Conservation (phyloP, 257 asterid genomes). For the Solanum appendiculatum region DNA sequence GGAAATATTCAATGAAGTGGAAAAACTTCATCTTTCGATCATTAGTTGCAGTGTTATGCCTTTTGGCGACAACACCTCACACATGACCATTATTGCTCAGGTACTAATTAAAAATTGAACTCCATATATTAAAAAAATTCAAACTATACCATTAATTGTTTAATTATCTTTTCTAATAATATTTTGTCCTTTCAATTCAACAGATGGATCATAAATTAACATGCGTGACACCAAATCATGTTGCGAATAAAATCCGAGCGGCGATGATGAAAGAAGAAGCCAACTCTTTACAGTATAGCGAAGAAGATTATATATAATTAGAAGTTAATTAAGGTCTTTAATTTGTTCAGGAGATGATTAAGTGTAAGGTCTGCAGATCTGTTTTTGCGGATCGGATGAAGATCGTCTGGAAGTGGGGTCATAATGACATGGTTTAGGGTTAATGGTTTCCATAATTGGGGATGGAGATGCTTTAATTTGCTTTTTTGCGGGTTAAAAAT, state of each 20-base stretch:
- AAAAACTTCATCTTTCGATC: constrained; percentile 4
- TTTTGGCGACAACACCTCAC: not conserved
- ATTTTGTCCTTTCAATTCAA: not conserved
- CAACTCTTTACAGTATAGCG: not conserved
- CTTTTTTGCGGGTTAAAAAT: not conserved
- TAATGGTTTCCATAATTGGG: not conserved
- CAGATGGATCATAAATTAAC: constrained; percentile 4
- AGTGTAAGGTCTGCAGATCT: not conserved
- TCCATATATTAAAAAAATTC: not conserved
- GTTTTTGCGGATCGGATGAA: not conserved
- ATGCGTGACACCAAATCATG: not conserved
- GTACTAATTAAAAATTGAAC: not conserved
- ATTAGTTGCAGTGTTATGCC: constrained; percentile 7
- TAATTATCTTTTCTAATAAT: not conserved
- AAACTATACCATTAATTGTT: not conserved
- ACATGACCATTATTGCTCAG: constrained; percentile 15
- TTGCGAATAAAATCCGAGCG: not conserved
- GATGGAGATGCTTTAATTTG: not conserved
- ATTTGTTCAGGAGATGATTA: not conserved
- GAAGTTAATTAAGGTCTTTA: not conserved
- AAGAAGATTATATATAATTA: not conserved
- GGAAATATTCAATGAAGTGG: constrained; percentile 7
- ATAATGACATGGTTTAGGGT: not conserved
- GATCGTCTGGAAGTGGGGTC: not conserved
- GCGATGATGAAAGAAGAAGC: not conserved